Percentiles rank a stretch among this genome's conserved stretches.
Evolutionary conservation across 139 green algal genomes (phyloP).

Genomic region (Raphidocelis subcapitata): DNA sequence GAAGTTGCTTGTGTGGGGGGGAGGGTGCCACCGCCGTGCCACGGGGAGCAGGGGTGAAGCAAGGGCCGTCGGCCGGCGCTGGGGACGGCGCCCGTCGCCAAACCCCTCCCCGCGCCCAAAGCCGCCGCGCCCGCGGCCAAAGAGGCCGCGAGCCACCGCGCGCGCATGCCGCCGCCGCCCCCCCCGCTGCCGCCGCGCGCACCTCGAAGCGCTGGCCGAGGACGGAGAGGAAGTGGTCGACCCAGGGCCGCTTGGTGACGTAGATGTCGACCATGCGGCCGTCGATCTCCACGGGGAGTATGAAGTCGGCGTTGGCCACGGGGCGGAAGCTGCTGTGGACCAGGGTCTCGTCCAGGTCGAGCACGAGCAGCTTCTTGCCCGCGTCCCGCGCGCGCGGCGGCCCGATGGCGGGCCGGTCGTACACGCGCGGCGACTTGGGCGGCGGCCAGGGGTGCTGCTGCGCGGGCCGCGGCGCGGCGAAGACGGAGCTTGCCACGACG

Average conservation of each 20-base stretch:
- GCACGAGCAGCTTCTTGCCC: constrained; percentile 82
- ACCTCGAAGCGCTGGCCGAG: constrained; percentile 48
- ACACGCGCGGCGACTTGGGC: constrained; percentile 11
- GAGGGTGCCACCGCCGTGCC: not conserved
- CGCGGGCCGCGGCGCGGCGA: too few relatives aligned
- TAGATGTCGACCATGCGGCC: constrained; percentile 86
- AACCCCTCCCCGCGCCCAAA: not conserved
- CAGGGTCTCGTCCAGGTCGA: constrained; percentile 98
- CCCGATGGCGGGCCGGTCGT: constrained; percentile 25
- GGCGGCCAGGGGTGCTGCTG: not conserved
- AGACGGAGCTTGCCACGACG: too few relatives aligned
- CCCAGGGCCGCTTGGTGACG: constrained; percentile 91
- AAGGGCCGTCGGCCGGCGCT: not conserved
- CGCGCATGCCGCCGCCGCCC: not conserved
- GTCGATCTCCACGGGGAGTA: constrained; percentile 94
- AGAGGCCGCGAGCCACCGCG: not conserved
- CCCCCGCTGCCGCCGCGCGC: not conserved
- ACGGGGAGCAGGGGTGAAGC: not conserved
- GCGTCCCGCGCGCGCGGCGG: constrained; percentile 45
- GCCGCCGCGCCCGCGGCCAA: not conserved
- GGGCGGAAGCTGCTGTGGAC: constrained; percentile 98
- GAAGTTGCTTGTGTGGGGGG: constrained; percentile 1
- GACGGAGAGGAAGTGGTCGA: constrained; percentile 90
- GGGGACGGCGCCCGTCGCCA: not conserved
- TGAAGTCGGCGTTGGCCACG: constrained; percentile 84